phyloP scores from a whole-genome alignment of 352 stramenopile species.

The Phytophthora tentaculata region DNA sequence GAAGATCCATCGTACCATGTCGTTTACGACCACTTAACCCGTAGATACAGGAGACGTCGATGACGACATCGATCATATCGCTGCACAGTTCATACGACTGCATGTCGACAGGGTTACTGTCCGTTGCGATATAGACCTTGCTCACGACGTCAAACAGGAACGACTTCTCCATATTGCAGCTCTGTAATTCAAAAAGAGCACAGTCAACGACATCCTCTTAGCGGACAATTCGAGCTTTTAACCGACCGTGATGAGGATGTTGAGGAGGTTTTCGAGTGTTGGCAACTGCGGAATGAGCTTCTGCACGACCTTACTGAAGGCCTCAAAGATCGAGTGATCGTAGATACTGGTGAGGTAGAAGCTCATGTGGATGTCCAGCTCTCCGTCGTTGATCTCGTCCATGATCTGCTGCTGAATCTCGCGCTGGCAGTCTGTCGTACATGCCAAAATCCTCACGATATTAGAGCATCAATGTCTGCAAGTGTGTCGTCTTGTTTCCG shows the following conservation, averaged over 20 bases:
- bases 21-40: slow-evolving; percentile 49
- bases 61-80: slow-evolving; percentile 99
- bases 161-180: slow-evolving; percentile 99
- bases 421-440: slow-evolving; percentile 91
- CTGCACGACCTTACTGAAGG: slow-evolving; percentile 97
- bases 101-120: slow-evolving; percentile 98
- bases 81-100: slow-evolving; percentile 97
- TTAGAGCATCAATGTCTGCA: too few relatives aligned
- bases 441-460: not conserved
- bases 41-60: slow-evolving; percentile 99
- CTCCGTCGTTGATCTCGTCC: slow-evolving; percentile 95
- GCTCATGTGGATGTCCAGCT: slow-evolving; percentile 93
- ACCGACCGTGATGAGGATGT: slow-evolving; percentile 94
- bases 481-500: not conserved
- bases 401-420: slow-evolving; percentile 98
- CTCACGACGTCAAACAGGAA: slow-evolving; percentile 99
- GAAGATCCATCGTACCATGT: not conserved
- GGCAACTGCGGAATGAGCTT: slow-evolving; percentile 97
- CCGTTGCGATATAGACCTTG: slow-evolving; percentile 99
- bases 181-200: slow-evolving; percentile 60
- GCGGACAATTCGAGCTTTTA: too few relatives aligned
- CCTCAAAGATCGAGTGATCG: slow-evolving; percentile 98
- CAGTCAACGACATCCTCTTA: not conserved
- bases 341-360: slow-evolving; percentile 93
- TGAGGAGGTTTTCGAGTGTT: slow-evolving; percentile 98